Evolutionary conservation across 768 basidiomycete species (phyloP).

Genomic region (Grammothele lineata): DNA sequence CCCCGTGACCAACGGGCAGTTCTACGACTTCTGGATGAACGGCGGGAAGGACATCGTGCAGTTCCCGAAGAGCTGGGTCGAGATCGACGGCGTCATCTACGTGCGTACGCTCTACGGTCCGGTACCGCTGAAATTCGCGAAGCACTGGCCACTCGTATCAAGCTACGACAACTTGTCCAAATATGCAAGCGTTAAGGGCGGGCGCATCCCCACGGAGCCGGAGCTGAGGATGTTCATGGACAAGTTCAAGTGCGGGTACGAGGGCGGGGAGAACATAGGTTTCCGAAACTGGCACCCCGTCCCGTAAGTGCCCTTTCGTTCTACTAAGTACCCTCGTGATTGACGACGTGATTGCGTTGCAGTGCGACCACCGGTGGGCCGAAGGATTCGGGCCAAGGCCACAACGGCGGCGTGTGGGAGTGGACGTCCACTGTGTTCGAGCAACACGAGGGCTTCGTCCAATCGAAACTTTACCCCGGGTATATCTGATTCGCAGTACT

Average conservation of each 20-base stretch:
- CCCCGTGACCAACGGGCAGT: constrained; percentile 88
- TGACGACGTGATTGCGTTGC: too few relatives aligned
- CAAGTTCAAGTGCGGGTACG: constrained; percentile 68
- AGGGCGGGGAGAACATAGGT: constrained; percentile 77
- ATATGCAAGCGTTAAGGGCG: constrained; percentile 86
- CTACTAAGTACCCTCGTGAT: too few relatives aligned
- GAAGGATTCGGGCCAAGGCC: constrained; percentile 50
- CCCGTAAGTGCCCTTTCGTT: constrained; percentile 63
- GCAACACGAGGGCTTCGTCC: constrained; percentile 66
- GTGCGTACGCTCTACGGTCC: constrained; percentile 82
- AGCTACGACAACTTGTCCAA: constrained; percentile 73
- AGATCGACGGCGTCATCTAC: constrained; percentile 43
- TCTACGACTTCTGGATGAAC: constrained; percentile 57
- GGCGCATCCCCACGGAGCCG: constrained; percentile 85
- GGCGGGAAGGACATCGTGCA: constrained; percentile 37
- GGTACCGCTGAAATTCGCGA: constrained; percentile 68
- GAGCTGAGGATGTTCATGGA: constrained; percentile 81
- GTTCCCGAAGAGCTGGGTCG: constrained; percentile 74
- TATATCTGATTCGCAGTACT: constrained; percentile 29
- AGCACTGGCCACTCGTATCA: constrained; percentile 83
- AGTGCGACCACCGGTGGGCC: constrained; percentile 68
- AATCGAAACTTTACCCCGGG: constrained; percentile 84
- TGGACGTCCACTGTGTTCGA: constrained; percentile 88
- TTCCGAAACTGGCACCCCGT: constrained; percentile 93
- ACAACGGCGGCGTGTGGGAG: constrained; percentile 97